Percentiles rank a stretch among this genome's conserved stretches.
Evolutionary conservation across 2,329 filamentous ascomycete species (phyloP).

Genomic region (Arthrobotrys entomopaga): DNA sequence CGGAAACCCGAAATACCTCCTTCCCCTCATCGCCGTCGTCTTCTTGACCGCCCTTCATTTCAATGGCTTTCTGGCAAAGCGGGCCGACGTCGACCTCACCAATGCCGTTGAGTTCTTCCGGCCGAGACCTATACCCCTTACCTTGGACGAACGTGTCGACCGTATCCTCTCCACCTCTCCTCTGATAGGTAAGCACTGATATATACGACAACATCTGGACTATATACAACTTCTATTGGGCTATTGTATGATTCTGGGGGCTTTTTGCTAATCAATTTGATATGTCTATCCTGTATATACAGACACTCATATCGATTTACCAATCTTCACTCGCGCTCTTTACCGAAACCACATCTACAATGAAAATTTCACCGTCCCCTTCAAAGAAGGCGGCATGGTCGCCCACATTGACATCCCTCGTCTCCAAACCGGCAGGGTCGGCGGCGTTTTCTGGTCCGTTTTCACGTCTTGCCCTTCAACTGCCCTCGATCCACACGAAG

Average conservation of each 20-base stretch:
- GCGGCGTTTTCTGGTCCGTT: constrained; percentile 94
- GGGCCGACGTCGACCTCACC: constrained; percentile 40
- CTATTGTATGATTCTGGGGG: too few species aligned
- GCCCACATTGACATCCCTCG: constrained; percentile 83
- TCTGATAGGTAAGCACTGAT: constrained; percentile 49
- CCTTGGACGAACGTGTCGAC: constrained; percentile 52
- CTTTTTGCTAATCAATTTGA: too few species aligned
- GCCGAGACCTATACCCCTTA: constrained; percentile 7
- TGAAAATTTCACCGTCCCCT: constrained; percentile 76
- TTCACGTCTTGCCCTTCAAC: constrained; percentile 80
- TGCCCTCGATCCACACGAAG: constrained; percentile 64
- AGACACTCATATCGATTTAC: constrained; percentile 69
- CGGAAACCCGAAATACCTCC: constrained; percentile 39
- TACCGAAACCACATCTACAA: constrained; percentile 83
- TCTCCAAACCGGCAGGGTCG: constrained; percentile 75
- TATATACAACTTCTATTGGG: background rate
- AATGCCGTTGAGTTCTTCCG: constrained; percentile 41
- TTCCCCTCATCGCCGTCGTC: constrained; percentile 37
- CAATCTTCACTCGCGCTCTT: constrained; percentile 73
- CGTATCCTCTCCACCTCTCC: constrained; percentile 54
- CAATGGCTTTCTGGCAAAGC: constrained; percentile 48
- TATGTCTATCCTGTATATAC: too few species aligned
- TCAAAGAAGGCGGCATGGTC: constrained; percentile 74
- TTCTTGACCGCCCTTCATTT: constrained; percentile 46
- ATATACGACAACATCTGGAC: background rate